Percentiles rank a stretch among this genome's conserved stretches.
These are phyloP conservation scores for Heliamphora ciliata DNA, from an alignment of 179 eudicot species.

Conservation along the genomic window DNA sequence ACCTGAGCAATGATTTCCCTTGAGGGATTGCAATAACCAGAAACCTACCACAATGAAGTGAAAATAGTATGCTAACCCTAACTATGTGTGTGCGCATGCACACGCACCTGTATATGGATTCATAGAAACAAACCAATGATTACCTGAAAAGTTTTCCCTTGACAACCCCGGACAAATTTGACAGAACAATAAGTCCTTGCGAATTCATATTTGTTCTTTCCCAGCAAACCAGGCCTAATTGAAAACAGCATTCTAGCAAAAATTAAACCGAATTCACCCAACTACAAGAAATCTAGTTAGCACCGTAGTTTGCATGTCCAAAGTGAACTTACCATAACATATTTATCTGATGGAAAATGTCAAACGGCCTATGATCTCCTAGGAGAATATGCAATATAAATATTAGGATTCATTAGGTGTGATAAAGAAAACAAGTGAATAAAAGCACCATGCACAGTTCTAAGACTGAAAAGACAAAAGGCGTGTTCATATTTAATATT, in stretches of 20 bases:
- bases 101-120: neutral
- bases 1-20: constrained; percentile 2
- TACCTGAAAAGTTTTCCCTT: constrained; percentile 74
- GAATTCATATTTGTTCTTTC: constrained; percentile 78
- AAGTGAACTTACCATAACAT: constrained; percentile 73
- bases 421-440: neutral
- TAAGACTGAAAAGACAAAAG: neutral
- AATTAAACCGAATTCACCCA: constrained; percentile 9
- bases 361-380: constrained; percentile 94
- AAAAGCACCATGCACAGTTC: neutral
- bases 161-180: constrained; percentile 32
- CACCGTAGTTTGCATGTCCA: neutral
- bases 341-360: constrained; percentile 94
- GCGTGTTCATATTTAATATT: neutral
- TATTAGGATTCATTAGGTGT: constrained; percentile 19
- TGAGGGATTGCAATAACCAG: neutral
- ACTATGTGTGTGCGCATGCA: neutral
- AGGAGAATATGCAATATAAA: constrained; percentile 40
- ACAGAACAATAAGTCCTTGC: constrained; percentile 80
- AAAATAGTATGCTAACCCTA: neutral
- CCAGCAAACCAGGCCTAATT: constrained; percentile 92
- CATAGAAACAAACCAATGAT: neutral
- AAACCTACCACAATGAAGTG: neutral
- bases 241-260: constrained; percentile 13
- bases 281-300: constrained; percentile 3